Evolutionary conservation across 106 monocot genomes (phyloP).

Genomic region (Xerophyta viscosa): DNA sequence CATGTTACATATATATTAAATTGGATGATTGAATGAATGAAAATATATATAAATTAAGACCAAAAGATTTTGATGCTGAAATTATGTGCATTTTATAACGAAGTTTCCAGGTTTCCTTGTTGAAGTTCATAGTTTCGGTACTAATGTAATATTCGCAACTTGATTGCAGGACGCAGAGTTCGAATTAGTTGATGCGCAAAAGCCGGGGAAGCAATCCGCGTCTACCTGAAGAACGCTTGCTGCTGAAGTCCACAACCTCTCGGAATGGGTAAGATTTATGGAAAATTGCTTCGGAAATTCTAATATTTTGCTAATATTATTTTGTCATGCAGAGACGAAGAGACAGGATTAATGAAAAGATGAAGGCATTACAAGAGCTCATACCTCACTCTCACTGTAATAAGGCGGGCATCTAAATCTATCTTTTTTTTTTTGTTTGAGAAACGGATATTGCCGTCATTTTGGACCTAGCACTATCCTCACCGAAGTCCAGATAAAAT

Average conservation of each 20-base stretch:
- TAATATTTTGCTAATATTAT: neutral
- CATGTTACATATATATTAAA: no score
- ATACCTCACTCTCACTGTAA: slow-evolving; percentile 95
- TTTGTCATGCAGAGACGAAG: slow-evolving; percentile 63
- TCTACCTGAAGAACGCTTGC: slow-evolving; percentile 64
- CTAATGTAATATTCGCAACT: no score
- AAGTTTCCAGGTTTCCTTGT: neutral
- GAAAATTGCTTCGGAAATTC: neutral
- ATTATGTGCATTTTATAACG: no score
- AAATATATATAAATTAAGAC: no score
- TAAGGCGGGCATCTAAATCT: slow-evolving; percentile 34
- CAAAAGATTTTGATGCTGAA: no score
- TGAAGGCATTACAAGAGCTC: slow-evolving; percentile 92
- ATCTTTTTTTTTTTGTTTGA: neutral
- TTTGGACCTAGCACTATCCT: no score
- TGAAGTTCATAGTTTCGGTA: neutral
- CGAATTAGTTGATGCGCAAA: slow-evolving; percentile 39
- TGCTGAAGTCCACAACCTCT: slow-evolving; percentile 91
- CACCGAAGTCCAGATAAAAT: no score
- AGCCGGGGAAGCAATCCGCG: slow-evolving; percentile 18
- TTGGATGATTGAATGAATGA: no score
- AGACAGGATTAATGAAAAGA: slow-evolving; percentile 91
- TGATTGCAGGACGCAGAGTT: slow-evolving; percentile 49
- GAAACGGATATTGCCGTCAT: no score
- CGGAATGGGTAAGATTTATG: slow-evolving; percentile 58